Percentiles rank a stretch among this genome's conserved stretches.
phyloP scores from a whole-genome alignment of 768 basidiomycete genomes.

The Mycena sanguinolenta region DNA sequence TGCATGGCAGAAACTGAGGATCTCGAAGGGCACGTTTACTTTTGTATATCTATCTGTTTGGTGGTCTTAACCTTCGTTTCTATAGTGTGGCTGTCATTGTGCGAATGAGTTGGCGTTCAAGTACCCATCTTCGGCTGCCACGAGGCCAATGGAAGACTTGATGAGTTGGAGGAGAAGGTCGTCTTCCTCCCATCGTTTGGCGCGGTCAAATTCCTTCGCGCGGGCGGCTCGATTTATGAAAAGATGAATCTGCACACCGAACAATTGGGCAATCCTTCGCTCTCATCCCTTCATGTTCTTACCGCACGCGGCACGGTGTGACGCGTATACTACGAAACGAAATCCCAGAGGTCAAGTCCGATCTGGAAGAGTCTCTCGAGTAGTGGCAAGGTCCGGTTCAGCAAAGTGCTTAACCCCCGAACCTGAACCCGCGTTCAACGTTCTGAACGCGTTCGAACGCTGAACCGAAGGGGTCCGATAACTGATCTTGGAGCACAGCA shows the following conservation, averaged over 20 bases:
- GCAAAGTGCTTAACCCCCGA: too few species aligned
- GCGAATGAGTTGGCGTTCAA: conserved; percentile 72
- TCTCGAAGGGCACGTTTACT: conserved; percentile 83
- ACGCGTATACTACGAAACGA: conserved; percentile 85
- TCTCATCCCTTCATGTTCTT: conserved; percentile 80
- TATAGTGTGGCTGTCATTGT: conserved; percentile 83
- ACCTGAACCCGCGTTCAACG: too few species aligned
- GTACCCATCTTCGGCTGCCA: conserved; percentile 81
- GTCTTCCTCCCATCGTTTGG: conserved; percentile 90
- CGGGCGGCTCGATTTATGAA: conserved; percentile 91
- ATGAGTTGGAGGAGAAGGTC: conserved; percentile 90
- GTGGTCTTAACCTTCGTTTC: conserved; percentile 4
- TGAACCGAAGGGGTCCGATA: too few species aligned
- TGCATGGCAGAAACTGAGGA: conserved; percentile 79
- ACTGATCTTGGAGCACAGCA: too few species aligned
- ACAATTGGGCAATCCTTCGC: conserved; percentile 84
- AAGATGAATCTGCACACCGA: conserved; percentile 85
- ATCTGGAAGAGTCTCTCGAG: conserved; percentile 80
- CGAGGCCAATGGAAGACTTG: conserved; percentile 85
- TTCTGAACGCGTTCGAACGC: too few species aligned
- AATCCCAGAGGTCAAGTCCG: conserved; percentile 80
- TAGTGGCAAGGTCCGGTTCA: too few species aligned
- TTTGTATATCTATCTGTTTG: not conserved
- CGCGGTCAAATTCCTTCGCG: conserved; percentile 86
- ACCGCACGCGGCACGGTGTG: conserved; percentile 87